Base-by-base conservation (phyloP, 2,329 filamentous ascomycete genomes). In the Rutstroemia sp. region DNA sequence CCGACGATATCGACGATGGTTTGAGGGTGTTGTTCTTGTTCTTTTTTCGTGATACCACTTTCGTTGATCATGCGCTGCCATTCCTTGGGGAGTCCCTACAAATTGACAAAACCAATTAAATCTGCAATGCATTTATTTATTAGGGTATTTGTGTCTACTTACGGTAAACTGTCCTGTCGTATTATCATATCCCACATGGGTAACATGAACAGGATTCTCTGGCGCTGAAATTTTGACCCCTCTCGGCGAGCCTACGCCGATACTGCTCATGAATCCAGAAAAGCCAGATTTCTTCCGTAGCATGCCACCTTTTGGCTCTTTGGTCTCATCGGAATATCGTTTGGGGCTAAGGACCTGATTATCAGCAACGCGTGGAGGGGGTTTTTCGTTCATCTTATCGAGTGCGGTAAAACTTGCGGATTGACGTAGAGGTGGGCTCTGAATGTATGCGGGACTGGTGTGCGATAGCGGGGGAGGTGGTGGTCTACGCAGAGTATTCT, bases 151-250 rank as follows among this genome's bases (percentile, higher is more conserved):
- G n/a, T 44, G 17, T 16, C 16, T 54, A 68, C 68, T 61, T 58
- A 95, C 91, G 57, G 92, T 97, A 72, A 96, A 99, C 74, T 96
- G 89, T 63, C 94, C 94, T 3, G 94, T 97, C 67, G 89, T 82
- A 74, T 94, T 95, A 73, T 99, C 92, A 71, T 96, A 96, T 65
- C 92, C 92, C 63, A 99, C 94, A 73, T 99, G 94, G 57, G 92
- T 97, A 66, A 99, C 89, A 73, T 97, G 94, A 58, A 97, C 91
- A 49, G 94, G 94, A 67, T 99, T 97, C 73, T 96, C 92, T 54
- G 94, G 94, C 39, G 91, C 89, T n/a, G 94, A 97, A 67, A 99
- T 99, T 72, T 92, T 84, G 48, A 94, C 90, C 62, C 91, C 89
- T 72, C 92, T 89, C 53, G 89, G 91, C 38, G 91, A 92, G 63